Percentiles rank a stretch among this genome's conserved stretches.
Conservation (phyloP, 805 yeast genomes). For the Pichia paraexigua region DNA sequence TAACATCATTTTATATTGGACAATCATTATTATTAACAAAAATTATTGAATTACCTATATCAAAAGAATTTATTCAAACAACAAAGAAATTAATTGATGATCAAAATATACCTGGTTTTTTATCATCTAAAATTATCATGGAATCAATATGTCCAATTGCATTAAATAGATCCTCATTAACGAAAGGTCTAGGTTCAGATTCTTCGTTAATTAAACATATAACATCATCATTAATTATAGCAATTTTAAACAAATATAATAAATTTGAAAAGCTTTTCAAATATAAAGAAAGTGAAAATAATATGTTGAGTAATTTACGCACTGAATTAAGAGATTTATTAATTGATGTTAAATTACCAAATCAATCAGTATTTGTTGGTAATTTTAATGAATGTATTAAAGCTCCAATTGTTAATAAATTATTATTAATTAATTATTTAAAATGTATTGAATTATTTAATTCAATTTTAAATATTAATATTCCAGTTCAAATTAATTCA, state of each 20-base stretch:
- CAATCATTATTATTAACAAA: constrained; percentile 55
- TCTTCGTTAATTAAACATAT: constrained; percentile 51
- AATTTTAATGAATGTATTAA: constrained; percentile 32
- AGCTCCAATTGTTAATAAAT: constrained; percentile 31
- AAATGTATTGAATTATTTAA: constrained; percentile 28
- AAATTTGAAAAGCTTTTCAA: constrained; percentile 25
- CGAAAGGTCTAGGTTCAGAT: constrained; percentile 49
- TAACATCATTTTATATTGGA: constrained; percentile 78
- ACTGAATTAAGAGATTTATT: constrained; percentile 19
- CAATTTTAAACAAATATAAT: constrained; percentile 47
- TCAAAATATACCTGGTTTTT: neutral
- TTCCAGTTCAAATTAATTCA: constrained; percentile 14
- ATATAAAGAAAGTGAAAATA: constrained; percentile 11
- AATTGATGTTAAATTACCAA: constrained; percentile 38
- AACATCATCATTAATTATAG: constrained; percentile 50
- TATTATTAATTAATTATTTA: constrained; percentile 42
- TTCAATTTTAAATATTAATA: constrained; percentile 13
- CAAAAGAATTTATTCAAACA: constrained; percentile 26
- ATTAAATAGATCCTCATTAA: constrained; percentile 47
- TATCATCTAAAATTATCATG: constrained; percentile 27
- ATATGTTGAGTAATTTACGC: constrained; percentile 6
- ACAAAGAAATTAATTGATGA: constrained; percentile 9
- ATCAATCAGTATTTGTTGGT: constrained; percentile 35
- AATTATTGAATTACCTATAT: constrained; percentile 50
- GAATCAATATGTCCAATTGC: constrained; percentile 62